Evolutionary conservation across 2,329 filamentous ascomycete genomes (phyloP).

Genomic region (Bipolaris bicolor): DNA sequence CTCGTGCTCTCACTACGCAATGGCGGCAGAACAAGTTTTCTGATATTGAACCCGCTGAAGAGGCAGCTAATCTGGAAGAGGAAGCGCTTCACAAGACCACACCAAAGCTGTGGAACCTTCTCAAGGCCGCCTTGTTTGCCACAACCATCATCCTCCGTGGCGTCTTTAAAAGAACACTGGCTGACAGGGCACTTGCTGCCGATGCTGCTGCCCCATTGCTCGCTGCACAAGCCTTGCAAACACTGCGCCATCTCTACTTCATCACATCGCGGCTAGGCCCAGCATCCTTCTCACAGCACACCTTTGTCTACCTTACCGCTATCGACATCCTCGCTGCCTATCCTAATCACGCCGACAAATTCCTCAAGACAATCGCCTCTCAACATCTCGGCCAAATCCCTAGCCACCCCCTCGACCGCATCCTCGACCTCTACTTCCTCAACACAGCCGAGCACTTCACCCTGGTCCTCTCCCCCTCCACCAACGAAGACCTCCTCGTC

Average conservation of each 20-base stretch:
- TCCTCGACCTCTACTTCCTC: constrained; percentile 85
- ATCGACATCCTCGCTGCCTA: constrained; percentile 82
- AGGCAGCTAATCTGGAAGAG: constrained; percentile 66
- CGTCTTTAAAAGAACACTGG: constrained; percentile 69
- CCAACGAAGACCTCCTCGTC: constrained; percentile 75
- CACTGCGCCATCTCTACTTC: constrained; percentile 80
- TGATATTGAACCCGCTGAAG: constrained; percentile 71
- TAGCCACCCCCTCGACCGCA: constrained; percentile 69
- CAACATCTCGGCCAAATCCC: constrained; percentile 63
- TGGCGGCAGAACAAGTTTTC: constrained; percentile 80
- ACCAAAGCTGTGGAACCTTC: constrained; percentile 74
- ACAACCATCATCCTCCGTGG: constrained; percentile 76
- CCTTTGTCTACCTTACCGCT: constrained; percentile 80
- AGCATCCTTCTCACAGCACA: constrained; percentile 79
- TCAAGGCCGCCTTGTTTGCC: constrained; percentile 78
- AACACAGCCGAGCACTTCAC: constrained; percentile 86
- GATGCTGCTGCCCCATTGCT: constrained; percentile 67
- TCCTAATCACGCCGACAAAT: constrained; percentile 67
- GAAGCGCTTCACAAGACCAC: constrained; percentile 71
- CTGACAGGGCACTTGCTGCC: constrained; percentile 61
- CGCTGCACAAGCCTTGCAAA: constrained; percentile 73
- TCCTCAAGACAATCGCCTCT: constrained; percentile 69
- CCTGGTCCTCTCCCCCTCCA: constrained; percentile 67
- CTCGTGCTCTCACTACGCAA: constrained; percentile 67
- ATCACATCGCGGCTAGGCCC: constrained; percentile 77